Conservation (phyloP, 2,329 filamentous ascomycete genomes). For the Aspergillus bombycis region DNA sequence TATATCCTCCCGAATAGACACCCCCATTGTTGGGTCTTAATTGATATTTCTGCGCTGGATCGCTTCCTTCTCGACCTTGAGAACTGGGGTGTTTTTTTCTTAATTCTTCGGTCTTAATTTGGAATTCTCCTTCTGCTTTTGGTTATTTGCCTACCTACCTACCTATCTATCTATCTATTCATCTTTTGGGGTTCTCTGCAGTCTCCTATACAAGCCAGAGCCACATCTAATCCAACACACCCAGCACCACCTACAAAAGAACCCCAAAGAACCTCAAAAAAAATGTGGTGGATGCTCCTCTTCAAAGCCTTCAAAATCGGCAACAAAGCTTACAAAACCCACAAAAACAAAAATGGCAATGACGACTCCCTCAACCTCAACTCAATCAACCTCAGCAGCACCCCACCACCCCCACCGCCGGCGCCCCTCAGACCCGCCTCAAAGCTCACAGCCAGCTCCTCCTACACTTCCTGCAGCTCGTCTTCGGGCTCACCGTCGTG, state of each 20-base stretch:
- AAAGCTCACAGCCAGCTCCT: constrained; percentile 35
- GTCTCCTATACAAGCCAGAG: not conserved
- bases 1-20: not conserved
- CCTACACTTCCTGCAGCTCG: constrained; percentile 76
- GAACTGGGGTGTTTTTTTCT: not conserved
- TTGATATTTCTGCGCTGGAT: not conserved
- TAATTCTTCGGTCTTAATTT: not conserved
- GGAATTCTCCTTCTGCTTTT: not conserved
- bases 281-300: constrained; percentile 33
- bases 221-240: not conserved
- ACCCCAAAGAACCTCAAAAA: not conserved
- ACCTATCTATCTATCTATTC: not conserved
- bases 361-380: constrained; percentile 15
- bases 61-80: not conserved
- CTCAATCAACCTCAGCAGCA: constrained; percentile 21
- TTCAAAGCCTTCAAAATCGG: constrained; percentile 34
- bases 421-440: constrained; percentile 17
- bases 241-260: not conserved
- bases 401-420: constrained; percentile 21
- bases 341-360: constrained; percentile 23
- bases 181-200: not conserved
- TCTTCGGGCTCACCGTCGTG: constrained; percentile 74
- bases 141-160: not conserved
- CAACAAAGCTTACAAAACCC: constrained; percentile 27
- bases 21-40: not conserved